Evolutionary conservation across 306 rosid species (phyloP), one percentile per base, ranked within the genome.

Genomic region (Cicer chorassanicum): DNA sequence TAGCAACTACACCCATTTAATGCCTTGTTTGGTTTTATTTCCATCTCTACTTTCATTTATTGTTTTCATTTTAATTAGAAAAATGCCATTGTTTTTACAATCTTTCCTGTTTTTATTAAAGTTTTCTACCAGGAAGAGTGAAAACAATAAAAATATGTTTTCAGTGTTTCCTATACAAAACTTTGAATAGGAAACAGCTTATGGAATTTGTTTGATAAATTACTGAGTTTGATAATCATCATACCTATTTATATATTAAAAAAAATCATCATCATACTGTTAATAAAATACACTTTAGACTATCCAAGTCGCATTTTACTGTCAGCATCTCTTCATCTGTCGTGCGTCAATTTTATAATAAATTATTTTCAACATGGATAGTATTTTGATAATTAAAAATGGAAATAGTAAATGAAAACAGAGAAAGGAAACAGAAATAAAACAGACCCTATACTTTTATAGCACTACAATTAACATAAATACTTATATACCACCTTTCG

Each of bases 1-100:
- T 29, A 3, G 40, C 61, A 62, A 12, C 41, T 38, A 74, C 15
- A 74, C 41, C 42, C 15, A 63, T 49, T 45, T 49, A 74, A 63
- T 18, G 19, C 21, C 24, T 21, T 59, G 2, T 62, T 44, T 49
- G 34, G 15, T 42, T 51, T 7, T 51, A 15, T 51, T 51, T 48
- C 53, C 7, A 57, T 10, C n/a, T 34, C 43, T 34, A 11, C 39
- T 29, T 59, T 59, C 65, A 57, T 57, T 57, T 21, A 24, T 9
- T 29, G 2, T 59, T 57, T 51, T 9, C 21, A 11, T 59, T 59
- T 59, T 8, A 59, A 4, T 57, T 21, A 21, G 13, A 21, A 21
- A 21, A 57, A 2, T 54, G 13, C n/a, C 1, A 57, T 49, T 12
- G 2, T 5, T 49, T 49, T 48, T 12, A 48, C 15, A 11, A 3